Base-by-base conservation (phyloP, 495 filamentous ascomycete species). In the Lentithecium fluviatile region DNA sequence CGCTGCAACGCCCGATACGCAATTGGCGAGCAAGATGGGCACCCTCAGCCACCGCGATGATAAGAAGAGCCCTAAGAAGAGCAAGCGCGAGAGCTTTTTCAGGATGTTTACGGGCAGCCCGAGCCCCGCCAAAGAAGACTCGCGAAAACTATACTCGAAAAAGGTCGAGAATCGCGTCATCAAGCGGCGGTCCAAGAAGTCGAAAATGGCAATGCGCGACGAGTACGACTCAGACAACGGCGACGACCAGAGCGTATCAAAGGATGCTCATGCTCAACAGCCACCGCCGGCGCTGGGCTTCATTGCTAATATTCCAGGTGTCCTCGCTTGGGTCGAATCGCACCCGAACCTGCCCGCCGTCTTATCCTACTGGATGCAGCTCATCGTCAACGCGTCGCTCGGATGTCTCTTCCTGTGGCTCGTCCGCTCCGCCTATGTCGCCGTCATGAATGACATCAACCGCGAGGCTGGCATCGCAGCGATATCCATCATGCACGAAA, bases 321-420 rank as follows among this genome's bases (percentile, higher is more conserved):
- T 90, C 64, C 82, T 93, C 36, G 76, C 81, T 19, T 83, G 85
- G 50, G 75, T 96, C 59, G 88, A 88, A 62, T 81, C 82, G 40
- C 89, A 96, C 69, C 92, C 91, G 0, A 83, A 86, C 64, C 82
- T 96, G n/a, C 94, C 94, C 5, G 82, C 85, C 53, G 88, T 95
- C 51, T 76, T 97, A 20, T 91, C 90, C 25, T 88, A 83, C 72
- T 98, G 92, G 82, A 76, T 90, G 12, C 89, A 93, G 62, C 78
- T 97, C 40, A 72, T 82, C 8, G 85, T 96, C 68, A 97, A 96
- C 69, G 60, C 89, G 59, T 79, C 88, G 60, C 76, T 96, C 4
- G 81, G 90, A 10, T 75, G 80, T 40, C 73, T 84, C 10, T 77
- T 84, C 10, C 77, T 93, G 19, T 92, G 86, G 70, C 76, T 87